A percentile compares a stretch with the other conserved stretches of the same genome.
These are phyloP conservation scores for Penicillium sp. DNA, from an alignment of 2,329 filamentous ascomycete species.

Conservation along the genomic window DNA sequence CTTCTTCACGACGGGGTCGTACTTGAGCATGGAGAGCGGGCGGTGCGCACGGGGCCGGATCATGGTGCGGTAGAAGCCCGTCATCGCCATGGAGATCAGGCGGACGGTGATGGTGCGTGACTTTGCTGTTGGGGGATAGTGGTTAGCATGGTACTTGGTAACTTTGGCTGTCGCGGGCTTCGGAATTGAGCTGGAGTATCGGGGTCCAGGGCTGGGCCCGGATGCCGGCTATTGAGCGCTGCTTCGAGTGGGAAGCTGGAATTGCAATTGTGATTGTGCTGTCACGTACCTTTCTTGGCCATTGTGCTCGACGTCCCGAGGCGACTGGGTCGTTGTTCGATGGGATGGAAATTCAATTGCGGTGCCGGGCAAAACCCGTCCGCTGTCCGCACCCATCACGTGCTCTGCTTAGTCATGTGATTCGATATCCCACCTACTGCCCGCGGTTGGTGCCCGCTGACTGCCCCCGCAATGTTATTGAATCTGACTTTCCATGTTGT, in stretches of 20 bases:
- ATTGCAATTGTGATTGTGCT: too few relatives aligned
- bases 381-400: constrained; percentile 7
- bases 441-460: too few relatives aligned
- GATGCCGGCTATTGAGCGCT: background rate
- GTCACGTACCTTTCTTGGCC: constrained; percentile 25
- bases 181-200: background rate
- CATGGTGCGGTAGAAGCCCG: constrained; percentile 94
- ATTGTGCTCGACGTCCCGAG: constrained; percentile 22
- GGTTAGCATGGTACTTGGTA: constrained; percentile 11
- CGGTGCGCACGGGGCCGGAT: constrained; percentile 76
- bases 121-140: constrained; percentile 63
- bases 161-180: background rate
- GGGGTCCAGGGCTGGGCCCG: background rate
- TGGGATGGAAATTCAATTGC: constrained; percentile 18
- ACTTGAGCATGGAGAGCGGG: constrained; percentile 97
- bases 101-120: constrained; percentile 90
- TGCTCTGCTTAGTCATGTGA: constrained; percentile 12
- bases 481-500: background rate
- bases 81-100: constrained; percentile 97
- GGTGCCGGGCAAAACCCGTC: constrained; percentile 15
- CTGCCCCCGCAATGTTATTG: background rate
- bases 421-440: background rate
- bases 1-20: constrained; percentile 95
- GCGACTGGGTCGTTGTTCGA: constrained; percentile 15
- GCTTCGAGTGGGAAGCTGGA: too few relatives aligned